Percentiles rank a stretch among this genome's conserved stretches.
Evolutionary conservation across 176 grass and related monocot species (phyloP).

Genomic region (Leersia perrieri): DNA sequence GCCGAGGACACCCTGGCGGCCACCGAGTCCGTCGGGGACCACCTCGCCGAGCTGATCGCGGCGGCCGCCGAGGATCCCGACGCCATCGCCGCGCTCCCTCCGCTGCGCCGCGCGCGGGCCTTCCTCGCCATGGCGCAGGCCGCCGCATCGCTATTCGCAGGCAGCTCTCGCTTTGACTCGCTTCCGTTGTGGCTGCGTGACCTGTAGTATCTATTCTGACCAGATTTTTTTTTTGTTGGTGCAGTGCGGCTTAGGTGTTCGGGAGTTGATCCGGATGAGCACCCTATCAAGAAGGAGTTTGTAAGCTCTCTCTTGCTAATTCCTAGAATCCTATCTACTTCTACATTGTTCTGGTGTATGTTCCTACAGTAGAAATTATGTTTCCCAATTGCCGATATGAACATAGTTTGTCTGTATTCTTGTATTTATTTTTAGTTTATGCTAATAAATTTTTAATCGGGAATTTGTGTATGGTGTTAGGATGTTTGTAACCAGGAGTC

Average conservation of each 20-base stretch:
- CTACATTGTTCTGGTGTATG: not conserved
- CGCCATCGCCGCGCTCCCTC: constrained; percentile 62
- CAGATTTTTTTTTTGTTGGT: not conserved
- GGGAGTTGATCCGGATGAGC: constrained; percentile 72
- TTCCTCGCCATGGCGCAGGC: constrained; percentile 74
- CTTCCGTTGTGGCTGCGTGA: not conserved
- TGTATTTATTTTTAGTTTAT: not conserved
- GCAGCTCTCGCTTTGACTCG: constrained; percentile 5
- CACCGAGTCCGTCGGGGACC: constrained; percentile 48
- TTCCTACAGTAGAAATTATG: not conserved
- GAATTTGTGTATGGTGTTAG: not conserved
- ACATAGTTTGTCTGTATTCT: not conserved
- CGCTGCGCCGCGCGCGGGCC: constrained; percentile 55
- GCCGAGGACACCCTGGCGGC: constrained; percentile 56
- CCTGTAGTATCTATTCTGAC: not conserved
- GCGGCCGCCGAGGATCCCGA: constrained; percentile 49
- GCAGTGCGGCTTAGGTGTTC: constrained; percentile 74
- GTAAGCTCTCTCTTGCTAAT: constrained; percentile 38
- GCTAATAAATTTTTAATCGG: not conserved
- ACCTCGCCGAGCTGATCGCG: constrained; percentile 60
- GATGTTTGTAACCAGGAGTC: not conserved
- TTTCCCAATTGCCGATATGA: not conserved
- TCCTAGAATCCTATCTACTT: not conserved
- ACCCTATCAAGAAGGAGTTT: constrained; percentile 82
- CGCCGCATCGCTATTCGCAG: constrained; percentile 55